Base-by-base conservation (phyloP, 176 grass and related monocot species). In the Guadua angustifolia region DNA sequence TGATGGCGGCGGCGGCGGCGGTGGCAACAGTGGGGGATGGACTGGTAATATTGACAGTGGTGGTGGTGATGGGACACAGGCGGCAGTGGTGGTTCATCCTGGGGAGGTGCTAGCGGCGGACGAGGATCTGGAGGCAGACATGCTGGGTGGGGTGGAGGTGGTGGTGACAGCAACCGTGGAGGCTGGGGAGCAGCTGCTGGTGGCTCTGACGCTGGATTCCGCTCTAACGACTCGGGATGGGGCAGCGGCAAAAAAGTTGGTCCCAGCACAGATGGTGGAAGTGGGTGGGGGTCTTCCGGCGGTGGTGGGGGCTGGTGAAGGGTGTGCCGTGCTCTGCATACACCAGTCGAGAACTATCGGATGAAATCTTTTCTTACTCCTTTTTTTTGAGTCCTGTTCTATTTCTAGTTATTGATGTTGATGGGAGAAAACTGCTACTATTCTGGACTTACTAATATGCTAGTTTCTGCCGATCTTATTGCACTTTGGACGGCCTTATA, bases 21-120 rank as follows among this genome's bases (percentile, higher is more conserved):
- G 85, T 26, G 83, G 88, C 53, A 84, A 39, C 75, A 55, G 86
- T 86, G 79, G 84, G 5, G 88, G 87, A 18, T 88, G 84, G 78
- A 81, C 82, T 15, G 86, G 89, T 46, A 85, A 85, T 52, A 85
- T 85, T 45, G 71, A 74, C 46, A 68, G 74, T 0, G 75, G 88
- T 0, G 87, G 87, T 53, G 89, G 79, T 6, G 78, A 61, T 87
- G 87, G 91, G 91, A 80, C 63, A 75, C 75, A 12, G 74, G 79
- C 1, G 71, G 80, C 67, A 75, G 26, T 65, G 76, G 80, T 43
- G 77, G 78, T 43, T 75, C 68, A 14, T 74, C 79, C 7, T 87
- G 76, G 81, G 80, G 80, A 5, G 79, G 18, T 6, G 85, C 70
- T 14, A 60, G 61, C 7, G 49, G 53, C 0, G 38, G 69, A 0